Percentiles rank a stretch among this genome's conserved stretches.
Evolutionary conservation across 495 filamentous ascomycete genomes (phyloP).

Genomic region (Penicillium chermesinum): DNA sequence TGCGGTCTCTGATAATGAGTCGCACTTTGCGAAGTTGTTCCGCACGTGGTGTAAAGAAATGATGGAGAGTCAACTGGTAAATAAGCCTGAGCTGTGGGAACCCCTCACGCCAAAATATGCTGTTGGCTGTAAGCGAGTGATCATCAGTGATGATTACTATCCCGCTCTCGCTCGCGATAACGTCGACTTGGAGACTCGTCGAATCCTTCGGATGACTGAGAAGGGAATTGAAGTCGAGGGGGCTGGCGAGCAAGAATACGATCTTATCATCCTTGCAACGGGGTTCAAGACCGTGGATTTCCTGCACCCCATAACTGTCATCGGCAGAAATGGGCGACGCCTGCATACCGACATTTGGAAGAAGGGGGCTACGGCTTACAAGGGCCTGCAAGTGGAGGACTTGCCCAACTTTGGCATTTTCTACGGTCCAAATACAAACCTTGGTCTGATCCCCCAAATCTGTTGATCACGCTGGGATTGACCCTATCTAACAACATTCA

Average conservation of each 20-base stretch:
- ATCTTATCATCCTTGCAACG: slow-evolving; percentile 50
- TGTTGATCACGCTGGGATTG: no score
- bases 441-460: slow-evolving; percentile 37
- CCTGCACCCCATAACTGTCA: slow-evolving; percentile 49
- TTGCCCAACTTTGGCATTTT: slow-evolving; percentile 56
- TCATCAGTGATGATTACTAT: slow-evolving; percentile 54
- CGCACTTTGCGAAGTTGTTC: slow-evolving; percentile 27
- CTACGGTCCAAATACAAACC: slow-evolving; percentile 54
- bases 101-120: slow-evolving; percentile 47
- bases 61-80: slow-evolving; percentile 32
- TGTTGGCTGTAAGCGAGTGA: slow-evolving; percentile 51
- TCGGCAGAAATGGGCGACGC: slow-evolving; percentile 36
- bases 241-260: slow-evolving; percentile 38
- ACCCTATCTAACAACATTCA: slow-evolving; percentile 5
- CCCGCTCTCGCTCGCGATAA: slow-evolving; percentile 39
- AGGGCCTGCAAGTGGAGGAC: slow-evolving; percentile 43
- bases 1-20: slow-evolving; percentile 33
- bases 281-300: slow-evolving; percentile 54
- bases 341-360: slow-evolving; percentile 45
- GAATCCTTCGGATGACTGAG: slow-evolving; percentile 37
- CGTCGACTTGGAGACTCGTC: slow-evolving; percentile 45
- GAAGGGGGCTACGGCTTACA: slow-evolving; percentile 39
- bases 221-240: slow-evolving; percentile 41
- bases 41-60: slow-evolving; percentile 20
- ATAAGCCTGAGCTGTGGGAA: slow-evolving; percentile 44